Evolutionary conservation across 352 stramenopile genomes (phyloP), one percentile per base, ranked within the genome.

Genomic region (Thraustotheca clavata): DNA sequence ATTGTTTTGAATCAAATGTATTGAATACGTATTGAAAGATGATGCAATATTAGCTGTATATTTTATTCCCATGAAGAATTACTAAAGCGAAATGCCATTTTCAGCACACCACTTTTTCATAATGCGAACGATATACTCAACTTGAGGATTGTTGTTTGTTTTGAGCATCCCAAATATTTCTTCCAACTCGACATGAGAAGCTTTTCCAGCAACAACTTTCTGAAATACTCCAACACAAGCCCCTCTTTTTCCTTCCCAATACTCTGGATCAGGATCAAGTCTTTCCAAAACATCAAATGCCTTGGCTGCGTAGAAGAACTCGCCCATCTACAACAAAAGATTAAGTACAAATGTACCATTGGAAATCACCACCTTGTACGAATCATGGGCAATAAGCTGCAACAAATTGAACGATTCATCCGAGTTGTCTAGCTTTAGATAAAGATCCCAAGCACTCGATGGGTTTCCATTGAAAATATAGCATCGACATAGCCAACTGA

Each of bases 301-400:
- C 73, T 98, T 98, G 32, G 95, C 94, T 1, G 95, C 80, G 68
- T 96, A 98, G 0, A 98, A 74, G 65, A 98, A 98, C 57, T 97
- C 89, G 22, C 95, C 95, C 83, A 98, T 97, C 70, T 76, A 67
- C 29, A 41, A 29, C 9, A 6, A 55, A 65, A 35, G 4, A 60
- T 49, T 4, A 8, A 3, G 41, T 32, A 26, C 54, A 11, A 69
- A n/a, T 67, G 39, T 41, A 26, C 14, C 9, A 22, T 18, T 3
- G 1, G 18, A 14, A 18, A 27, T 6, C 7, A 27, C 34, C 1
- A 69, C 63, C 35, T 87, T 88, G 82, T 99, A 99, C 76, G 92
- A 98, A 71, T 99, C 95, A 62, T 98, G 97, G 18, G 93, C 96
- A 47, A 98, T 96, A 16, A 98, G 76, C 70, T 98, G 89, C 16